These are phyloP conservation scores for Urostyla sp. DNA, from an alignment of 73 alveolate species.

Conservation along the genomic window DNA sequence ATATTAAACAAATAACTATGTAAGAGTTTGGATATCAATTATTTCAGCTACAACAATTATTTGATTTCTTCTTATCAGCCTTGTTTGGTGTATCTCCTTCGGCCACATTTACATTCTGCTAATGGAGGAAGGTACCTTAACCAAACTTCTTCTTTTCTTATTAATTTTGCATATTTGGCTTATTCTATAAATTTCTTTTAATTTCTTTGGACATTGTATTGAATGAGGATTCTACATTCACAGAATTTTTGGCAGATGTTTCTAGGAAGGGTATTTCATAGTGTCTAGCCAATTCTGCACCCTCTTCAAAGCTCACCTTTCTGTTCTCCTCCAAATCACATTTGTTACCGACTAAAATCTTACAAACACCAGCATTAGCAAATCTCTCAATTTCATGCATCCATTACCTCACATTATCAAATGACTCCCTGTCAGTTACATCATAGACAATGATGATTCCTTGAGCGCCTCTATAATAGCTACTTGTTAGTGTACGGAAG, in stretches of 20 bases:
- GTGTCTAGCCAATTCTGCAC: slow-evolving; percentile 75
- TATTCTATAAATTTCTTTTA: slow-evolving; percentile 48
- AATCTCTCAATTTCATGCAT: slow-evolving; percentile 86
- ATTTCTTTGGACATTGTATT: slow-evolving; percentile 84
- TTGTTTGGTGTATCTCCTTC: no score
- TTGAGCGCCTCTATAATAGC: slow-evolving; percentile 82
- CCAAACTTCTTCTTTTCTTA: no score
- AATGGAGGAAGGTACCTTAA: no score
- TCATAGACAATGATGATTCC: slow-evolving; percentile 87
- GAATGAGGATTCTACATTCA: slow-evolving; percentile 80
- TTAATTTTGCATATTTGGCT: slow-evolving; percentile 46
- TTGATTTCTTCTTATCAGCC: no score
- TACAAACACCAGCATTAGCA: slow-evolving; percentile 82
- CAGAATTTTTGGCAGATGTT: slow-evolving; percentile 79
- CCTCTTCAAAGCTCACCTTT: slow-evolving; percentile 82
- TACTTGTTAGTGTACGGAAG: slow-evolving; percentile 69
- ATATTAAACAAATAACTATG: no score
- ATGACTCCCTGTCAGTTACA: slow-evolving; percentile 83
- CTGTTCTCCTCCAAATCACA: slow-evolving; percentile 81
- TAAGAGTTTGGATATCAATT: no score
- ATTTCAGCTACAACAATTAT: no score
- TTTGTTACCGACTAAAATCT: slow-evolving; percentile 84
- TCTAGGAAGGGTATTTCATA: slow-evolving; percentile 77
- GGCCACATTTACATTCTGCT: no score
- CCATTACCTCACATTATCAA: slow-evolving; percentile 86